Percentiles rank a stretch among this genome's conserved stretches.
Conservation (phyloP, 176 grass and related monocot genomes). For the Paspalum notatum region DNA sequence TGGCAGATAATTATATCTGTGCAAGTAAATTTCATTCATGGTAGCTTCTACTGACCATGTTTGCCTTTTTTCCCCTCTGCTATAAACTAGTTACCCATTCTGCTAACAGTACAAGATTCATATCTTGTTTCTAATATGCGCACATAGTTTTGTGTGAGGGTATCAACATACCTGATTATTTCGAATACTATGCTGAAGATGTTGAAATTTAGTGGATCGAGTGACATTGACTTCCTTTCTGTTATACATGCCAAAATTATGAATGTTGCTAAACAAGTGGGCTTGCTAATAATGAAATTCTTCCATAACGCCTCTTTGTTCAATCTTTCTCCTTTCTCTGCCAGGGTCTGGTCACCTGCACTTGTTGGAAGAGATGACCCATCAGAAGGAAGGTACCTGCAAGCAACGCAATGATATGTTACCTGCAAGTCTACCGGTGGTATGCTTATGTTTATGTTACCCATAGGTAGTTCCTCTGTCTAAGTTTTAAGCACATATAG, state of each 20-base stretch:
- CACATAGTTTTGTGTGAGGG: neutral
- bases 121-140: neutral
- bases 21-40: neutral
- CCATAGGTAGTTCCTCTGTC: neutral
- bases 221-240: constrained; percentile 56
- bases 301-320: neutral
- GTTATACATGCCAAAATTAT: constrained; percentile 61
- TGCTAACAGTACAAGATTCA: too few species aligned
- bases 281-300: constrained; percentile 45
- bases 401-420: neutral
- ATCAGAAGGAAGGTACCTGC: constrained; percentile 61
- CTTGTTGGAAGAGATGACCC: constrained; percentile 7
- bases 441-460: neutral
- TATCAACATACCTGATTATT: constrained; percentile 52
- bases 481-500: neutral
- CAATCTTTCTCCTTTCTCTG: constrained; percentile 19
- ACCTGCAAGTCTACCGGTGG: neutral
- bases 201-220: constrained; percentile 74
- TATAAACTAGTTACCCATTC: neutral
- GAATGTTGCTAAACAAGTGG: constrained; percentile 47
- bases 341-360: neutral
- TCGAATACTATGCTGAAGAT: constrained; percentile 61
- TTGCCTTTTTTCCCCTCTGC: neutral
- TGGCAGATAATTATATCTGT: neutral
- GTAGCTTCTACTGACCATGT: neutral